phyloP scores from a whole-genome alignment of 345 rosid genomes.

The Barbarea vulgaris region DNA sequence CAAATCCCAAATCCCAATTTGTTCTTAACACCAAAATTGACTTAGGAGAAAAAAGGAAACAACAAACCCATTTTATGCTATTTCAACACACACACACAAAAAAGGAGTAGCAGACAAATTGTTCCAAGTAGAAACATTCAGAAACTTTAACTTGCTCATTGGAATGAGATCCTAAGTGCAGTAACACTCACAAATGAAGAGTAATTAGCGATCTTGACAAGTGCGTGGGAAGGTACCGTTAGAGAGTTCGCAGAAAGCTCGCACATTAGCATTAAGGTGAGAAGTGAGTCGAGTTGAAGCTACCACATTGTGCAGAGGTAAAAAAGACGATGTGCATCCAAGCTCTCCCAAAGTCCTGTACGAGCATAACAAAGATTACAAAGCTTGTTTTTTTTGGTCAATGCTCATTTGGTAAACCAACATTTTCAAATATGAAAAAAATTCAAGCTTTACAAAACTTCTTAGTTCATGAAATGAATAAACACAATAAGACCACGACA shows the following conservation, averaged over 20 bases:
- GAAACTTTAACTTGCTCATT: conserved; percentile 20
- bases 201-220: conserved; percentile 97
- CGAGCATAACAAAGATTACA: conserved; percentile 2
- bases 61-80: conserved; percentile 21
- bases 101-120: conserved; percentile 3
- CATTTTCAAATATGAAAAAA: too few relatives aligned
- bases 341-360: conserved; percentile 79
- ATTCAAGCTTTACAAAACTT: conserved; percentile 9
- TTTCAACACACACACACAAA: not conserved
- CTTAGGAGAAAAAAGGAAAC: not conserved
- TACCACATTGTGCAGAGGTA: conserved; percentile 61
- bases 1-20: conserved; percentile 61
- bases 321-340: conserved; percentile 69
- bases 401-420: not conserved
- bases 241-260: conserved; percentile 93
- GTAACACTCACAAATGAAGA: conserved; percentile 84
- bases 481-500: not conserved
- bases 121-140: conserved; percentile 13
- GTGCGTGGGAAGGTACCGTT: conserved; percentile 95
- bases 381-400: not conserved
- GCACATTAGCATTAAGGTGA: conserved; percentile 62
- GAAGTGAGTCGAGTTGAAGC: conserved; percentile 60
- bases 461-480: not conserved
- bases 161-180: conserved; percentile 49
- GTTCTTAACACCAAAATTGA: conserved; percentile 48